Conservation (phyloP, 306 rosid species). For the Begonia masoniana region DNA sequence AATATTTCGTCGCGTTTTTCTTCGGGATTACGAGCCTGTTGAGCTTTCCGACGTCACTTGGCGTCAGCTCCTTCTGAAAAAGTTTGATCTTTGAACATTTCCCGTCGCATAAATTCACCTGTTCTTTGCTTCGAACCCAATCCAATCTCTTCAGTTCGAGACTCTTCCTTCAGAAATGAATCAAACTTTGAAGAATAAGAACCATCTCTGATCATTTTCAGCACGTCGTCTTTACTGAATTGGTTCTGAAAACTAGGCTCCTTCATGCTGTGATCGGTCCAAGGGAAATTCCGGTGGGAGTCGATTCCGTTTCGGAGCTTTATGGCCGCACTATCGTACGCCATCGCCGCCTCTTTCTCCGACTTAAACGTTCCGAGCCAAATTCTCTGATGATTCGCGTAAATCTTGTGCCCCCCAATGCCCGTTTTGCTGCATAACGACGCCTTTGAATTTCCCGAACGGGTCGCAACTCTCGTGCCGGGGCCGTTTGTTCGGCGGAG, state of each 20-base stretch:
- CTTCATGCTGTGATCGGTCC: slow-evolving; percentile 38
- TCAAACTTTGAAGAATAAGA: slow-evolving; percentile 50
- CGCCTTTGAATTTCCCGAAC: slow-evolving; percentile 47
- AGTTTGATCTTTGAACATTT: slow-evolving; percentile 31
- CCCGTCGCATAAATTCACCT: slow-evolving; percentile 18
- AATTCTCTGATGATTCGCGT: slow-evolving; percentile 68
- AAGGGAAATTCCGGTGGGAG: slow-evolving; percentile 53
- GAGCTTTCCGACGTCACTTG: slow-evolving; percentile 83
- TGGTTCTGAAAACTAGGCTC: slow-evolving; percentile 58
- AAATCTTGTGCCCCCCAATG: slow-evolving; percentile 91
- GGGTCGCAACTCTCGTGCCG: background rate
- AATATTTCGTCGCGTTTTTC: slow-evolving; percentile 52
- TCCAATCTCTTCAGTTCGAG: slow-evolving; percentile 8
- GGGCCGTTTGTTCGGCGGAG: slow-evolving; percentile 6
- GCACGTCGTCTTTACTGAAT: slow-evolving; percentile 26
- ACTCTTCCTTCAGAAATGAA: slow-evolving; percentile 20
- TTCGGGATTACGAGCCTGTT: slow-evolving; percentile 78
- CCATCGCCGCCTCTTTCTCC: slow-evolving; percentile 67
- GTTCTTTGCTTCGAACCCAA: slow-evolving; percentile 1
- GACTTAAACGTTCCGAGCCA: slow-evolving; percentile 91
- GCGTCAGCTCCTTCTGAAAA: slow-evolving; percentile 71
- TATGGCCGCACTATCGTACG: slow-evolving; percentile 65
- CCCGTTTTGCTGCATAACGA: slow-evolving; percentile 77
- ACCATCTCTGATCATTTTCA: slow-evolving; percentile 72
- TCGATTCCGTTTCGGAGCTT: slow-evolving; percentile 52